Percentiles rank a stretch among this genome's conserved stretches.
These are phyloP conservation scores for Ascobolus immersus DNA, from an alignment of 495 filamentous ascomycete species.

Conservation along the genomic window DNA sequence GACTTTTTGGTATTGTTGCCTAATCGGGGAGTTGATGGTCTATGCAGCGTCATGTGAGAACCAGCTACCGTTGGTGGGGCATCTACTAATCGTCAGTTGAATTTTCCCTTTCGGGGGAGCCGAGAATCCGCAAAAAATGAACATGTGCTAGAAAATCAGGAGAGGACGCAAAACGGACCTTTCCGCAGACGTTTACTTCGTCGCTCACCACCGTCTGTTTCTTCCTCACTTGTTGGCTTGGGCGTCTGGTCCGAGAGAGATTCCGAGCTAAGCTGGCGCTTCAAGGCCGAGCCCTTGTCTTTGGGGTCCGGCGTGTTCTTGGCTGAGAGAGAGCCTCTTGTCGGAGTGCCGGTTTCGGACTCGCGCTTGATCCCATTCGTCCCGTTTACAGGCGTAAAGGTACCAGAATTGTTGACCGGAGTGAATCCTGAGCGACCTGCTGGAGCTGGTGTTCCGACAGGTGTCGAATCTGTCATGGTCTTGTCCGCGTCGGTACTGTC, in stretches of 20 bases:
- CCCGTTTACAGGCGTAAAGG: constrained; percentile 44
- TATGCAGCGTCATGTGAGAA: constrained; percentile 86
- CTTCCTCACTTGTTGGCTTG: constrained; percentile 21
- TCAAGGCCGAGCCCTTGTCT: constrained; percentile 29
- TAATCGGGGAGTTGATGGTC: constrained; percentile 46
- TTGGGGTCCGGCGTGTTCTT: constrained; percentile 31
- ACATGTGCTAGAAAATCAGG: constrained; percentile 8
- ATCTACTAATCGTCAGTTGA: constrained; percentile 27
- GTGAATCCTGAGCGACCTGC: constrained; percentile 42
- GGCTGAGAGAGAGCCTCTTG: constrained; percentile 23
- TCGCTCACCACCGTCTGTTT: constrained; percentile 47
- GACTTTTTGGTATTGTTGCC: constrained; percentile 38
- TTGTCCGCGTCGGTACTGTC: constrained; percentile 15
- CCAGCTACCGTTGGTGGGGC: constrained; percentile 72
- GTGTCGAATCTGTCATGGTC: constrained; percentile 17
- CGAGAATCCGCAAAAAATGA: constrained; percentile 6
- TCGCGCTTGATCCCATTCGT: constrained; percentile 16
- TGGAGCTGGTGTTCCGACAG: constrained; percentile 11
- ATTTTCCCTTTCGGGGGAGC: not conserved
- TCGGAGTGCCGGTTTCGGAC: constrained; percentile 20
- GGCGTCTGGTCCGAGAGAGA: constrained; percentile 18
- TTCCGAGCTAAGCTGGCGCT: constrained; percentile 64
- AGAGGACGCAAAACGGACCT: constrained; percentile 29
- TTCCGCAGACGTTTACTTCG: constrained; percentile 86
- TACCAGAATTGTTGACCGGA: constrained; percentile 38